These are phyloP conservation scores for Leishmania martiniquensis DNA, from an alignment of 208 protist species.

Conservation along the genomic window DNA sequence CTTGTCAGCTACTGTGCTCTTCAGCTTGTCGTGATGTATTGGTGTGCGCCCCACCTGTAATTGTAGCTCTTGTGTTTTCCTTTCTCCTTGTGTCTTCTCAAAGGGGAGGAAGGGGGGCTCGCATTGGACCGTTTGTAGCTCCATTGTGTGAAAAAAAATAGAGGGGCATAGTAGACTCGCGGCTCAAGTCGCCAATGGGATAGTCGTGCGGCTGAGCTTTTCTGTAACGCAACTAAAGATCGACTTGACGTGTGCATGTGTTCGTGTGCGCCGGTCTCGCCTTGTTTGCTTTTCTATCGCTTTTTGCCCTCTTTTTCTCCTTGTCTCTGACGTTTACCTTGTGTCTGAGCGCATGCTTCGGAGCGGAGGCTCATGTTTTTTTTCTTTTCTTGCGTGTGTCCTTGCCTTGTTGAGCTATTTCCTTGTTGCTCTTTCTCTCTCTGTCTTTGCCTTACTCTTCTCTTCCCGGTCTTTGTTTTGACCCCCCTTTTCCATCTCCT, in stretches of 20 bases:
- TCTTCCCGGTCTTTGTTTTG: background rate
- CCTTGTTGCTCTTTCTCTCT: constrained; percentile 1
- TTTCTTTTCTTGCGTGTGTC: constrained; percentile 13
- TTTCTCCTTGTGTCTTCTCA: background rate
- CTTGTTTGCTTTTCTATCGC: background rate
- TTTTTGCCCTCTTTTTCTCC: background rate
- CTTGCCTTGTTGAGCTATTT: no score
- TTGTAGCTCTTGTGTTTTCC: background rate
- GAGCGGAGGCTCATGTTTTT: background rate
- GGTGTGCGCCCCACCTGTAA: background rate
- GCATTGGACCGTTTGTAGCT: background rate
- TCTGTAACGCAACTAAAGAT: background rate
- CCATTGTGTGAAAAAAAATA: background rate
- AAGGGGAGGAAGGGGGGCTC: background rate
- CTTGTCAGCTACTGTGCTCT: background rate
- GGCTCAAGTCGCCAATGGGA: background rate
- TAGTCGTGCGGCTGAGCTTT: background rate
- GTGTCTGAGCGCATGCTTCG: constrained; percentile 5
- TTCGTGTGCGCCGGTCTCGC: background rate
- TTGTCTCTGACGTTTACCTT: constrained; percentile 3
- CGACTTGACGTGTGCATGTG: background rate
- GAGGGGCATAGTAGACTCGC: background rate
- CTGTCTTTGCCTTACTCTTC: constrained; percentile 2
- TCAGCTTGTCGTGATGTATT: background rate
- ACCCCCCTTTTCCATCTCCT: background rate